Percentiles rank a stretch among this genome's conserved stretches.
phyloP scores from a whole-genome alignment of 805 yeast genomes.

The Saturnispora kantuleensis region DNA sequence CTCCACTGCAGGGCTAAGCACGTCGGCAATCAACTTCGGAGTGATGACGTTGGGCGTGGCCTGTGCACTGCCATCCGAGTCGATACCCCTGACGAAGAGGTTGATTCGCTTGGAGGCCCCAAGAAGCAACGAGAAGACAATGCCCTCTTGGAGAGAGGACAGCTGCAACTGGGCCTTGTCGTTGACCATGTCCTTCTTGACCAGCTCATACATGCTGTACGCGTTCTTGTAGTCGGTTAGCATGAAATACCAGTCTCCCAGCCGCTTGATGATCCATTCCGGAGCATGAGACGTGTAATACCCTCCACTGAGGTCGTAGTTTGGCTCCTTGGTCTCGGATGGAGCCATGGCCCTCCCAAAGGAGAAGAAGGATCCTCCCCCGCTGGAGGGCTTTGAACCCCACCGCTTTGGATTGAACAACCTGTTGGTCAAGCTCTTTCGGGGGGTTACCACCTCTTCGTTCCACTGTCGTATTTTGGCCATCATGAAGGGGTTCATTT shows the following conservation, averaged over 20 bases:
- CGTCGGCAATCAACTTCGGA: constrained; percentile 41
- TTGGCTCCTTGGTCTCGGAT: constrained; percentile 6
- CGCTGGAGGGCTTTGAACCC: constrained; percentile 25
- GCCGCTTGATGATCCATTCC: constrained; percentile 66
- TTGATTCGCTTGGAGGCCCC: constrained; percentile 39
- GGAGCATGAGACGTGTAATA: constrained; percentile 52
- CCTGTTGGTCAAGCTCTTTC: constrained; percentile 66
- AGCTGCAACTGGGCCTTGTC: constrained; percentile 74
- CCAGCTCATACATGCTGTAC: constrained; percentile 69
- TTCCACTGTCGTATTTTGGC: constrained; percentile 74
- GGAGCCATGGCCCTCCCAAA: constrained; percentile 14
- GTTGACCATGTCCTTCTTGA: constrained; percentile 64
- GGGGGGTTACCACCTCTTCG: constrained; percentile 67
- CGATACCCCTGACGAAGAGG: constrained; percentile 27
- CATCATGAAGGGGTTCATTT: constrained; percentile 77
- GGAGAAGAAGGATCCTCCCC: constrained; percentile 23
- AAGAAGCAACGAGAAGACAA: constrained; percentile 61
- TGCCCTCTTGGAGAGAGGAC: constrained; percentile 85
- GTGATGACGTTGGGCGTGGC: constrained; percentile 16
- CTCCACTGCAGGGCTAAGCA: constrained; percentile 54
- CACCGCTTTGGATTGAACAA: constrained; percentile 53
- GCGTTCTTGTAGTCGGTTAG: constrained; percentile 83
- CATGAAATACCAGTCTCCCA: constrained; percentile 91
- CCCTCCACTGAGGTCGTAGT: constrained; percentile 42
- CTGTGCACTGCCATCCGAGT: constrained; percentile 8